Percentiles rank a stretch among this genome's conserved stretches.
phyloP scores from a whole-genome alignment of 352 stramenopile species.

The Pythium biforme region DNA sequence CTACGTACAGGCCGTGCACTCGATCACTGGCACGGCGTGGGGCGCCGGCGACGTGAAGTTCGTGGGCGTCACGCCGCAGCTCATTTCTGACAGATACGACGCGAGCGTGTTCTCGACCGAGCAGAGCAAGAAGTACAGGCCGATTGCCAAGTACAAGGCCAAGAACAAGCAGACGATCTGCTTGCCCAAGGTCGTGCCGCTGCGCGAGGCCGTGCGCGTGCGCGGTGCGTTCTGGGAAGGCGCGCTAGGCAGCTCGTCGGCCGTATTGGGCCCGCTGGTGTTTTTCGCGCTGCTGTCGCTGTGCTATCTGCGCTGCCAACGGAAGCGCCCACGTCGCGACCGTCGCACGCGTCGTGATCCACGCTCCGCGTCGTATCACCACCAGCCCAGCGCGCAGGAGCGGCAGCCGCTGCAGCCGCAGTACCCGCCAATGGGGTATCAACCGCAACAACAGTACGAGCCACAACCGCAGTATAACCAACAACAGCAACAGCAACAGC shows the following conservation, averaged over 20 bases:
- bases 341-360: constrained; percentile 9
- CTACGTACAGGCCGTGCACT: constrained; percentile 16
- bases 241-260: background rate
- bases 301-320: constrained; percentile 25
- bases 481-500: constrained; percentile 6
- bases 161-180: constrained; percentile 9
- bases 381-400: constrained; percentile 1
- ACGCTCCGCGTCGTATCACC: constrained; percentile 1
- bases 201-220: constrained; percentile 12
- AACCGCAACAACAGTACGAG: constrained; percentile 4
- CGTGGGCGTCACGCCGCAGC: constrained; percentile 18
- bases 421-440: background rate
- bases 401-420: constrained; percentile 14
- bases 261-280: constrained; percentile 9
- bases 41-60: constrained; percentile 29
- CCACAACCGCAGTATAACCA: background rate
- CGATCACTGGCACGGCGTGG: constrained; percentile 16
- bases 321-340: constrained; percentile 15
- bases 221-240: constrained; percentile 7
- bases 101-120: constrained; percentile 18
- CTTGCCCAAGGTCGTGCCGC: background rate
- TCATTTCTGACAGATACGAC: constrained; percentile 28
- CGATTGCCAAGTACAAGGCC: constrained; percentile 24
- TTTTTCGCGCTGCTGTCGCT: constrained; percentile 23
- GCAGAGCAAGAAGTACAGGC: constrained; percentile 23